phyloP scores from a whole-genome alignment of 2,329 filamentous ascomycete species.

The Trichoderma polysporum region DNA sequence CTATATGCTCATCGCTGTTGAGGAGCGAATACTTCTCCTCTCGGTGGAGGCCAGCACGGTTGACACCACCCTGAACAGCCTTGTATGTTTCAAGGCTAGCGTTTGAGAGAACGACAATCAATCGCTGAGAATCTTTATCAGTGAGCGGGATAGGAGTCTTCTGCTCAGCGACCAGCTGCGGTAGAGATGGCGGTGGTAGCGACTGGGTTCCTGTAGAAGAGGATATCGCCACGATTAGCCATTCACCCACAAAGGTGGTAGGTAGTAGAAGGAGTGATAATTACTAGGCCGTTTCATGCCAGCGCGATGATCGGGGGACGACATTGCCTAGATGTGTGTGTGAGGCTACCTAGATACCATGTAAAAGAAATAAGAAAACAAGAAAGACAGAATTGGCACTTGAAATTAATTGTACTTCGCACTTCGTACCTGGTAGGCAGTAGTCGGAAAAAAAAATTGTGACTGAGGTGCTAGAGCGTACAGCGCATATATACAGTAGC shows the following conservation, averaged over 20 bases:
- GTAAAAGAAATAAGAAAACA: neutral
- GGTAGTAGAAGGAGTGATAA: conserved; percentile 22
- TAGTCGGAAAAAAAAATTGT: neutral
- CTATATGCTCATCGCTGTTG: conserved; percentile 99
- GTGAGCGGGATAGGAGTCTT: conserved; percentile 76
- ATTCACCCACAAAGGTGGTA: neutral
- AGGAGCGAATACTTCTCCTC: conserved; percentile 97
- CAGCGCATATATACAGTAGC: too few species aligned
- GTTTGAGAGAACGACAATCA: conserved; percentile 96
- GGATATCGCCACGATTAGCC: conserved; percentile 24
- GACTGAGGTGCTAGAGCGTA: too few species aligned
- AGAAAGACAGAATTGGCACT: neutral
- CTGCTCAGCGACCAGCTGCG: conserved; percentile 91
- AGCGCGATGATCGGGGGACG: conserved; percentile 42
- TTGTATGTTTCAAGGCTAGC: conserved; percentile 98
- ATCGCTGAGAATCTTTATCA: conserved; percentile 86
- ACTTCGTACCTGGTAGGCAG: too few species aligned
- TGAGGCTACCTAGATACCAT: neutral
- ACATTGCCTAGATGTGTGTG: conserved; percentile 31
- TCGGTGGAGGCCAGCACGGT: conserved; percentile 62
- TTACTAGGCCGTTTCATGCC: conserved; percentile 47
- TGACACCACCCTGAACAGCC: conserved; percentile 71
- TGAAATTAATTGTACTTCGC: too few species aligned
- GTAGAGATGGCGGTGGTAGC: conserved; percentile 84
- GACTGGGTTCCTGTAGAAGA: conserved; percentile 75